Base-by-base conservation (phyloP, 257 asterid species). In the Verbena officinalis region DNA sequence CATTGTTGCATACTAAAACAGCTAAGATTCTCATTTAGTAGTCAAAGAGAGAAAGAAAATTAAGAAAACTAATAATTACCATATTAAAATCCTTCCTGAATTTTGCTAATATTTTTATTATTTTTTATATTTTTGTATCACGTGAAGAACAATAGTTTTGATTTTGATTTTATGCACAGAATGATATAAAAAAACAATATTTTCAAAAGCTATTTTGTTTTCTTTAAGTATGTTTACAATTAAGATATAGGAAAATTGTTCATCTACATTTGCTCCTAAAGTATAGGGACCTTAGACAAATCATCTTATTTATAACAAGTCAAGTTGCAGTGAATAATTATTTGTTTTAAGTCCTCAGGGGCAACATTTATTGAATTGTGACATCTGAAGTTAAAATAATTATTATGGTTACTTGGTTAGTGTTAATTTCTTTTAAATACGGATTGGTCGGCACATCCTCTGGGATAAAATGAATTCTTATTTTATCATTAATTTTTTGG, bases 21-120 rank as follows among this genome's bases (percentile, higher is more conserved):
- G 73, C 71, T 62, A 56, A 68, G 79, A 74, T 74, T 64, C 74
- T 50, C 64, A 39, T 40, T 46, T 54, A 19, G 12, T 39, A 48
- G 71, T 68, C 72, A 68, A 67, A 73, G 48, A 27, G 23, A 42
- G 65, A 7, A 33, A 43, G 52, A 59, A 65, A 51, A 16, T 51
- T 49, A 24, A 55, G 57, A 27, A 54, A 63, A 59, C 34, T 9
- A 34, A 23, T 49, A 3, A 39, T 34, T 19, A 34, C 46, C 46
- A 16, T 48, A 22, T 27, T 27, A 27, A 27, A 63, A 62, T 38
- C 34, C 57, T 56, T 36, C 72, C 64, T 57, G 51, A n/a, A n/a
- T 55, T 48, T 19, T 48, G 30, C 42, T 62, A 65, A 48, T 49
- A 16, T 44, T 20, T 71, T 44, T 53, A 11, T 15, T 9, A 16